These are phyloP conservation scores for Claviceps maximensis DNA, from an alignment of 2,329 filamentous ascomycete species.

Conservation along the genomic window DNA sequence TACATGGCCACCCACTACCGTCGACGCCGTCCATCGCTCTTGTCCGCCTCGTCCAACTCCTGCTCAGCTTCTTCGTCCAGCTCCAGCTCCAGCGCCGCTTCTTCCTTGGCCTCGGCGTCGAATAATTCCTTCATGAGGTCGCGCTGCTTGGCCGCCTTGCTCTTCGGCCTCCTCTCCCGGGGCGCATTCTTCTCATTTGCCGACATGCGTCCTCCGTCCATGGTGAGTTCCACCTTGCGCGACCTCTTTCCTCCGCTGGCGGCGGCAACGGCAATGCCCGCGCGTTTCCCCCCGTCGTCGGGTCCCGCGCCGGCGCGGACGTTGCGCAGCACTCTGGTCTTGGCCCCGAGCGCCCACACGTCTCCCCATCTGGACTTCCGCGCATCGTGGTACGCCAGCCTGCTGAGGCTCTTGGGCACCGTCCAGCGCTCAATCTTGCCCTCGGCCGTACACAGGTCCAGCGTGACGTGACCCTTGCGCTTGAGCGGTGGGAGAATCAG, in stretches of 20 bases:
- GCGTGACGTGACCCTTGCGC: slow-evolving; percentile 70
- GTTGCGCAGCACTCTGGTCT: slow-evolving; percentile 56
- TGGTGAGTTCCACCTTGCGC: slow-evolving; percentile 23
- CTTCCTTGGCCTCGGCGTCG: slow-evolving; percentile 20
- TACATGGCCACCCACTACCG: too few species aligned
- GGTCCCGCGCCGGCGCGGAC: slow-evolving; percentile 44
- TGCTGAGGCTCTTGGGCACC: slow-evolving; percentile 68
- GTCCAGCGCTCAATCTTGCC: slow-evolving; percentile 89
- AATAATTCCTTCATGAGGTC: slow-evolving; percentile 28
- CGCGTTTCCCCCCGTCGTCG: slow-evolving; percentile 34
- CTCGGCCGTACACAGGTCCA: slow-evolving; percentile 81
- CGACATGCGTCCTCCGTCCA: slow-evolving; percentile 23
- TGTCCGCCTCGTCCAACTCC: slow-evolving; percentile 10
- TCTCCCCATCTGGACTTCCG: slow-evolving; percentile 87
- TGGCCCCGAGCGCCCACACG: slow-evolving; percentile 88
- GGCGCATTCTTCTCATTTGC: slow-evolving; percentile 24
- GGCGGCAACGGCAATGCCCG: slow-evolving; percentile 12
- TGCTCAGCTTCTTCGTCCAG: slow-evolving; percentile 19
- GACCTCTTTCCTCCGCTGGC: slow-evolving; percentile 19
- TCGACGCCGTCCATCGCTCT: not conserved
- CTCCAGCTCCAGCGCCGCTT: slow-evolving; percentile 17
- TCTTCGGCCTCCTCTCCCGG: slow-evolving; percentile 28
- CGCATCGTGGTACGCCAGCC: slow-evolving; percentile 79
- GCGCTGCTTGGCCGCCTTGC: slow-evolving; percentile 22
- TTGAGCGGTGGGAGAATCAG: slow-evolving; percentile 73